A percentile compares a stretch with the other conserved stretches of the same genome.
These are phyloP conservation scores for Lactuca sativa DNA, from an alignment of 129 eudicot genomes.

Conservation along the genomic window DNA sequence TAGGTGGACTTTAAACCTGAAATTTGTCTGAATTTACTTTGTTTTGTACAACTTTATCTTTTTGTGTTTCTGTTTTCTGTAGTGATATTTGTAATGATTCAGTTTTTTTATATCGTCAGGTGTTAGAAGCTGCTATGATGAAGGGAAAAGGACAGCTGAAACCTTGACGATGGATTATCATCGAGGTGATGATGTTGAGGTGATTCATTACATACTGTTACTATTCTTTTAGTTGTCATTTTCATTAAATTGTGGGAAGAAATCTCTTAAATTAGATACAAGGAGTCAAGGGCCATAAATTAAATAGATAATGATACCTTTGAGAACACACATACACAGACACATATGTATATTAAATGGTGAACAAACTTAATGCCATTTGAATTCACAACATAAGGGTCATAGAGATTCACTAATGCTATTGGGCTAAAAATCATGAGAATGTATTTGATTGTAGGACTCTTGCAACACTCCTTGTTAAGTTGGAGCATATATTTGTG, in stretches of 20 bases:
- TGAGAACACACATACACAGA: too few species aligned
- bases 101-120: slow-evolving; percentile 35
- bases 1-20: slow-evolving; percentile 39
- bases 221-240: slow-evolving; percentile 1
- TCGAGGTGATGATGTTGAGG: slow-evolving; percentile 84
- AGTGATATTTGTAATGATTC: slow-evolving; percentile 7
- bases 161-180: slow-evolving; percentile 92
- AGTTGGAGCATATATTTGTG: too few species aligned
- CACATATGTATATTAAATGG: background rate
- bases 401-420: background rate
- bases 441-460: too few species aligned
- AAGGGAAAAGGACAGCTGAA: slow-evolving; percentile 84
- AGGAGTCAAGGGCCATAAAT: background rate
- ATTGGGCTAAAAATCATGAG: too few species aligned
- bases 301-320: background rate
- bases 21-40: background rate
- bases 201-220: slow-evolving; percentile 25
- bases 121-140: slow-evolving; percentile 88
- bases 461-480: too few species aligned
- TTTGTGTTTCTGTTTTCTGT: background rate
- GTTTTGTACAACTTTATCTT: background rate
- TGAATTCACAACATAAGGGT: slow-evolving; percentile 13
- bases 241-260: background rate
- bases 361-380: background rate
- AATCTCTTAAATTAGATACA: slow-evolving; percentile 16